phyloP scores from a whole-genome alignment of 2,329 filamentous ascomycete genomes.

The Alternaria triticimaculans region DNA sequence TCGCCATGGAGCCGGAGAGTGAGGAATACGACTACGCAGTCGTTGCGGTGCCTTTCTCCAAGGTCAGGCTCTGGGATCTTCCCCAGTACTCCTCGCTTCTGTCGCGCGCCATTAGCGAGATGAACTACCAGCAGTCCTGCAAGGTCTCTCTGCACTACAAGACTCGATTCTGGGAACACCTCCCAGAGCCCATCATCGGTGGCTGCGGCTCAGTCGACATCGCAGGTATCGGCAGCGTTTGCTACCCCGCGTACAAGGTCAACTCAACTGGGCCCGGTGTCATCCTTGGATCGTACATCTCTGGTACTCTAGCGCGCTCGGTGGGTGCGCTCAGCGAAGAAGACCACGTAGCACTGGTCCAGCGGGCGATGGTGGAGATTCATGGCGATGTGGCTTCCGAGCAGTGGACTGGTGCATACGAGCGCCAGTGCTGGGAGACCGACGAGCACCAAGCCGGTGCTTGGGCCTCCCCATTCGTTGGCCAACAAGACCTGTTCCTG shows the following conservation, averaged over 20 bases:
- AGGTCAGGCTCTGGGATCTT: conserved; percentile 68
- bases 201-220: conserved; percentile 69
- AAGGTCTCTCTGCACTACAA: conserved; percentile 72
- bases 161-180: conserved; percentile 67
- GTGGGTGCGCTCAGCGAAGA: conserved; percentile 60
- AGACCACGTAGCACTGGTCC: conserved; percentile 68
- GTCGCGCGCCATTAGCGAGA: conserved; percentile 54
- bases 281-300: conserved; percentile 66
- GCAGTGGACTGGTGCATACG: conserved; percentile 70
- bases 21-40: conserved; percentile 70
- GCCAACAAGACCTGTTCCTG: conserved; percentile 73
- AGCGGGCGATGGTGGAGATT: conserved; percentile 72
- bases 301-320: conserved; percentile 54
- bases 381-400: conserved; percentile 66
- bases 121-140: conserved; percentile 60
- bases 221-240: conserved; percentile 66
- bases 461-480: conserved; percentile 67
- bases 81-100: conserved; percentile 61
- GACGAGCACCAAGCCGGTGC: conserved; percentile 67
- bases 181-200: conserved; percentile 65
- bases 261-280: conserved; percentile 69
- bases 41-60: conserved; percentile 69
- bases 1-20: conserved; percentile 53
- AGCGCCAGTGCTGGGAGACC: conserved; percentile 69
- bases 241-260: conserved; percentile 72